Conservation (phyloP, 2,329 filamentous ascomycete species). For the Fusarium annulatum region DNA sequence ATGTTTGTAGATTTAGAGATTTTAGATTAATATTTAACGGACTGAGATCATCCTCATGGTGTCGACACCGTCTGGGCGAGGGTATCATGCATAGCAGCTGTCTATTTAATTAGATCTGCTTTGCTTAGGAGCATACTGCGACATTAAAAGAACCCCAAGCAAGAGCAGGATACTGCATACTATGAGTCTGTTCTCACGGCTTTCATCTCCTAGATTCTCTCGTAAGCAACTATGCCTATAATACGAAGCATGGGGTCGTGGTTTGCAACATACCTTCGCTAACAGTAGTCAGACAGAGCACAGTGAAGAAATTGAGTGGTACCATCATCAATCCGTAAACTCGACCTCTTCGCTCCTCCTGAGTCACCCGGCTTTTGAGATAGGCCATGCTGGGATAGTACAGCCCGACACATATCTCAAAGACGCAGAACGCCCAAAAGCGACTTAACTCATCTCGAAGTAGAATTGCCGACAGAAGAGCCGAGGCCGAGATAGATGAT, state of each 20-base stretch:
- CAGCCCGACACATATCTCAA: not conserved
- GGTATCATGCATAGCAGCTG: fast-evolving
- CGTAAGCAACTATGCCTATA: fast-evolving
- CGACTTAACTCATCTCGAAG: not conserved
- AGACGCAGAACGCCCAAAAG: not conserved
- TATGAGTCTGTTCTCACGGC: not conserved
- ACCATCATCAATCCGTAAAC: not conserved
- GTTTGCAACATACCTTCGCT: not conserved
- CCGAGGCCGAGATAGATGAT: not conserved
- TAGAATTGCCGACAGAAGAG: not conserved
- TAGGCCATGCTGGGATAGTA: not conserved
- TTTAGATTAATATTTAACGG: not conserved
- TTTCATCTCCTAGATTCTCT: not conserved
- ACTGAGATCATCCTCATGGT: not conserved
- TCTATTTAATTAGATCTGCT: not conserved
- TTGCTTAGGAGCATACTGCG: not conserved
- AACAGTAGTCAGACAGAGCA: not conserved
- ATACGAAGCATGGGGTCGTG: fast-evolving
- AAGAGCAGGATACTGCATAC: not conserved
- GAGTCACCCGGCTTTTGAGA: not conserved
- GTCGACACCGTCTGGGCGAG: fast-evolving
- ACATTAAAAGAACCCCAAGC: not conserved
- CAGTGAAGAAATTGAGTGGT: not conserved
- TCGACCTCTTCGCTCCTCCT: not conserved
- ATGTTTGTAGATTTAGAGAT: not conserved